Percentiles rank a stretch among this genome's conserved stretches.
Conservation (phyloP, 2,329 filamentous ascomycete genomes). For the Simplicillium aogashimaense region DNA sequence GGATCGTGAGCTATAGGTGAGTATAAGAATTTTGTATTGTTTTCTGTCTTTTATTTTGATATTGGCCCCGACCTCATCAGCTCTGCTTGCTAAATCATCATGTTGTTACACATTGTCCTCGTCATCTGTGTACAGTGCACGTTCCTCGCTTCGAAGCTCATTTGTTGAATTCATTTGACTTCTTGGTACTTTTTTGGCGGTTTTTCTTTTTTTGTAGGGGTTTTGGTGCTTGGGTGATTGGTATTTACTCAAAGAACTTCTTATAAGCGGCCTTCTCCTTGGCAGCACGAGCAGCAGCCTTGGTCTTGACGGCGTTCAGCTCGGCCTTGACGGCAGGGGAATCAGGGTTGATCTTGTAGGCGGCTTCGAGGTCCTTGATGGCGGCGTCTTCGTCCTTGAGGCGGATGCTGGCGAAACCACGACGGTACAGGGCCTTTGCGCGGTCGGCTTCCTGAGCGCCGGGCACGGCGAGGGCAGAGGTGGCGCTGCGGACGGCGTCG, state of each 20-base stretch:
- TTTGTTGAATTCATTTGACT: too few relatives aligned
- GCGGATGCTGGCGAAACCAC: slow-evolving; percentile 63
- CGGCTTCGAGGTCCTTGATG: slow-evolving; percentile 64
- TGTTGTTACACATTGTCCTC: too few relatives aligned
- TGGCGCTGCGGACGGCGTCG: slow-evolving; percentile 61
- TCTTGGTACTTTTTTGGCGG: too few relatives aligned
- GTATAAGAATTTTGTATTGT: too few relatives aligned
- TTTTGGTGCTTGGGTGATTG: too few relatives aligned
- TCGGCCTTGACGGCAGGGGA: slow-evolving; percentile 71
- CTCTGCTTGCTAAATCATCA: too few relatives aligned
- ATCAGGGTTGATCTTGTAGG: slow-evolving; percentile 61
- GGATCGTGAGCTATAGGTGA: too few relatives aligned
- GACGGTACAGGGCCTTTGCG: slow-evolving; percentile 82
- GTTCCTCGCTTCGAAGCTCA: too few relatives aligned
- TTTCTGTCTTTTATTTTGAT: too few relatives aligned
- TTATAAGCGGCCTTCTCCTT: slow-evolving; percentile 90
- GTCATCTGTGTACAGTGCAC: too few relatives aligned
- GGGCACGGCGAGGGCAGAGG: slow-evolving; percentile 59
- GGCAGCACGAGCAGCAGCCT: slow-evolving; percentile 59
- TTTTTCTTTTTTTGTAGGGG: too few relatives aligned
- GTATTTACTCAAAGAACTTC: slow-evolving; percentile 68
- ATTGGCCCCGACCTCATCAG: too few relatives aligned
- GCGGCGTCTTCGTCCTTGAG: slow-evolving; percentile 81
- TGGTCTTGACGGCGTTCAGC: slow-evolving; percentile 68
- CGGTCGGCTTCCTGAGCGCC: slow-evolving; percentile 65